phyloP scores from a whole-genome alignment of 2,329 filamentous ascomycete species.

The Colletotrichum costaricense region DNA sequence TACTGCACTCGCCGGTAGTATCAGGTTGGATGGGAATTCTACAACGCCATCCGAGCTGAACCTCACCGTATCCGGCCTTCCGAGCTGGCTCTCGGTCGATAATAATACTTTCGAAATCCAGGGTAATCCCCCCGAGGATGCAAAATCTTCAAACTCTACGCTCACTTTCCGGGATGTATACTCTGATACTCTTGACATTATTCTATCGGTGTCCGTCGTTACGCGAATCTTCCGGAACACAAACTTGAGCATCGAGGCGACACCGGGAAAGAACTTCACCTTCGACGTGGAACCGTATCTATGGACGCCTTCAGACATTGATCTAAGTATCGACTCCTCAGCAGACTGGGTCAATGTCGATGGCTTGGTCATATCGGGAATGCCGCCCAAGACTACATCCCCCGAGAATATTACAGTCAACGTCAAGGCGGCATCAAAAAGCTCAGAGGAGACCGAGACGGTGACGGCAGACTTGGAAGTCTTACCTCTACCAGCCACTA shows the following conservation, averaged over 20 bases:
- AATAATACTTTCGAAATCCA: slow-evolving; percentile 68
- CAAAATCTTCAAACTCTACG: slow-evolving; percentile 71
- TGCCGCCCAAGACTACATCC: slow-evolving; percentile 49
- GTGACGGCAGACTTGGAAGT: slow-evolving; percentile 51
- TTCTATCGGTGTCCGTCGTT: slow-evolving; percentile 54
- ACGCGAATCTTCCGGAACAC: slow-evolving; percentile 53
- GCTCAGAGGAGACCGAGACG: slow-evolving; percentile 48
- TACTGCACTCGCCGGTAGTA: slow-evolving; percentile 57
- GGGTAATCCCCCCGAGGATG: slow-evolving; percentile 72
- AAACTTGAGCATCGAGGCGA: slow-evolving; percentile 52
- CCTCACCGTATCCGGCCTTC: slow-evolving; percentile 63
- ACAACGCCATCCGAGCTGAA: slow-evolving; percentile 63
- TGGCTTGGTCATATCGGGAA: slow-evolving; percentile 52
- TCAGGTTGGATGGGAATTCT: slow-evolving; percentile 69
- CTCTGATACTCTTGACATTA: slow-evolving; percentile 68
- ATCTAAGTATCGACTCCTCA: slow-evolving; percentile 48
- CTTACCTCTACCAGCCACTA: slow-evolving; percentile 40
- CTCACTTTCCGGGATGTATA: slow-evolving; percentile 70
- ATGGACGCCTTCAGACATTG: slow-evolving; percentile 51
- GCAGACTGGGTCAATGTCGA: slow-evolving; percentile 57
- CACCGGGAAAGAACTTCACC: slow-evolving; percentile 53
- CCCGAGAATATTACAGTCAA: slow-evolving; percentile 40
- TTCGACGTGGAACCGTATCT: slow-evolving; percentile 58
- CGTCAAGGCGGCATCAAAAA: slow-evolving; percentile 47
- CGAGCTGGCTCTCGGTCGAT: slow-evolving; percentile 78